Conservation (phyloP, 2,329 filamentous ascomycete genomes). For the Coniochaeta prunicola region DNA sequence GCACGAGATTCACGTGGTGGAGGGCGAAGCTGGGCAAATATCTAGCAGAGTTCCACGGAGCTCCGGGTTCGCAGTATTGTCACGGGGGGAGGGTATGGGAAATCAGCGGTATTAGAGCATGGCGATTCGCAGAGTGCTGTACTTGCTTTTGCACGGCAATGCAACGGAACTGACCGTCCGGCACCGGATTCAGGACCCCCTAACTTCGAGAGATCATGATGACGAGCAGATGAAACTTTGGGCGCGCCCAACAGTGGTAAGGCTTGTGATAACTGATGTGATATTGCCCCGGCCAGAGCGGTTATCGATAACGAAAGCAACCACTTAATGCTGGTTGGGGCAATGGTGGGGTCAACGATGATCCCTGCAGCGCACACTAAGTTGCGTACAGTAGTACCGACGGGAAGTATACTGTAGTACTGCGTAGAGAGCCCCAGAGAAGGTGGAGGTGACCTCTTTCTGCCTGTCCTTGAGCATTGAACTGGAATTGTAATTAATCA, state of each 20-base stretch:
- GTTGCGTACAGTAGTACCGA: not conserved
- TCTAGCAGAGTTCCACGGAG: not conserved
- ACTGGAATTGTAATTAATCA: too few species aligned
- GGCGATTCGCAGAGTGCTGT: too few species aligned
- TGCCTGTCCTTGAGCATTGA: too few species aligned
- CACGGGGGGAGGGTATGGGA: not conserved
- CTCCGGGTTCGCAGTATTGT: not conserved
- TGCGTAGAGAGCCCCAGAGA: not conserved
- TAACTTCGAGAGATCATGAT: not conserved
- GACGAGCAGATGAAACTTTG: not conserved
- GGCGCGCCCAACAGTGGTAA: not conserved
- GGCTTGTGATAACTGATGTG: not conserved
- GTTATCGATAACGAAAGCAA: not conserved
- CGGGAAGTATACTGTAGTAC: not conserved
- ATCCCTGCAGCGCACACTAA: not conserved
- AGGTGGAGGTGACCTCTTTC: too few species aligned
- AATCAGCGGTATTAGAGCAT: too few species aligned
- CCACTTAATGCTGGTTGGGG: not conserved
- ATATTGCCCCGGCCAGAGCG: not conserved
- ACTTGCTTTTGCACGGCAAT: too few species aligned
- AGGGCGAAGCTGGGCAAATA: not conserved
- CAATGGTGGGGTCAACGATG: not conserved
- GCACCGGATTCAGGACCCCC: not conserved
- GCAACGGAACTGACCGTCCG: not conserved
- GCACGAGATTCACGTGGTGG: not conserved